Base-by-base conservation (phyloP, 305 asterid species). In the Striga hermonthica region DNA sequence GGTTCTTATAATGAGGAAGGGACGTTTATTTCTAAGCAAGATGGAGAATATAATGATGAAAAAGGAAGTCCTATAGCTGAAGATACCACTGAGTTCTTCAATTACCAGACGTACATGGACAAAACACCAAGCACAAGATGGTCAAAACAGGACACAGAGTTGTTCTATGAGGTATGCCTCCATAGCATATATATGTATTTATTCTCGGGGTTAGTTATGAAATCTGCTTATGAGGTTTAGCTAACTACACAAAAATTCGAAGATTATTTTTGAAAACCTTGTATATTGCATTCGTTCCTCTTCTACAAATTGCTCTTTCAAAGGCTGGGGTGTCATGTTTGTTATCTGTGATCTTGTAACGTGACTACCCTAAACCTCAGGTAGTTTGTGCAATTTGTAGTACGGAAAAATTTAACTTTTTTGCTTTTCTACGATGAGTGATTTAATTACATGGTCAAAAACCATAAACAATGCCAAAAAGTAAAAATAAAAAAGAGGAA, bases 101-200 rank as follows among this genome's bases (percentile, higher is more conserved):
- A 93, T 79, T 88, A 93, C 74, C 99, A 88, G 59, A 77, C 94
- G 39, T 76, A 78, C 72, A 90, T 88, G 99, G 80, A 83, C 57
- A 90, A 52, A 72, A 81, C 94, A 65, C 90, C 90, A 16, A 69
- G 70, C 39, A 61, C 62, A 57, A 78, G 86, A 83, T 93, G 99
- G 99, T 77, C 95, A 53, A 83, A 90, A 76, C 83, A 83, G 81
- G 97, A 90, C 59, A 90, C 96, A 8, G 95, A 90, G 71, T 69
- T 83, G 76, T 93, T 93, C 82, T 93, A 90, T 58, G 74, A 93
- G 96, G 98, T 89, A 79, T 44, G 58, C 57, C 62, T 64, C 72
- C 71, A 50, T 72, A 56, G 45, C 67, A 40, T 62, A 34, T 37
- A 16, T 53, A 9, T 59, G 31, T 37, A 31, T 52, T 6, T 56